phyloP scores from a whole-genome alignment of 2,329 filamentous ascomycete species.

The Ceratocystis harringtonii region DNA sequence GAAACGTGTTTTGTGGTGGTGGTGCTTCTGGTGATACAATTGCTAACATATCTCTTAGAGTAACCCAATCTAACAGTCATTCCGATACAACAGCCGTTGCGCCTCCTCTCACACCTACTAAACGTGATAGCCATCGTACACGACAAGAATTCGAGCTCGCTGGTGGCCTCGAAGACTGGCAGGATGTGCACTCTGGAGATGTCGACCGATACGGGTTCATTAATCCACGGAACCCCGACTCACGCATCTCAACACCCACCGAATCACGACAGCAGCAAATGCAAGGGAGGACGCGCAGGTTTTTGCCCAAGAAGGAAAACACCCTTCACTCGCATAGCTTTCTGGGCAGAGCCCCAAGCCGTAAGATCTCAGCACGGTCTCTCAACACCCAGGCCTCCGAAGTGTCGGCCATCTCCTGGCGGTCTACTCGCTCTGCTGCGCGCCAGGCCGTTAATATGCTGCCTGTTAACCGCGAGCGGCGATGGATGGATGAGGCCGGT shows the following conservation, averaged over 20 bases:
- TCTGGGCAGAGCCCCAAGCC: constrained; percentile 33
- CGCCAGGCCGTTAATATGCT: constrained; percentile 44
- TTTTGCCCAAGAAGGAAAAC: constrained; percentile 26
- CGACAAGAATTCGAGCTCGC: constrained; percentile 35
- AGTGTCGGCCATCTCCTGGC: constrained; percentile 35
- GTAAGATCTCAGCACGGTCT: constrained; percentile 43
- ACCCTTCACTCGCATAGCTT: constrained; percentile 15
- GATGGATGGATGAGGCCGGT: constrained; percentile 49
- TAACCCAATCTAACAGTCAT: constrained; percentile 16
- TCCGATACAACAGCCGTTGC: constrained; percentile 28
- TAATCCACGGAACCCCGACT: constrained; percentile 25
- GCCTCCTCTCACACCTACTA: constrained; percentile 27
- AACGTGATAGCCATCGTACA: constrained; percentile 29
- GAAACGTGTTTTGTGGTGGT: constrained; percentile 2
- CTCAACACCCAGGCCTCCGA: constrained; percentile 43
- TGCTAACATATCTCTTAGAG: constrained; percentile 20
- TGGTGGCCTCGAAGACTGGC: constrained; percentile 51
- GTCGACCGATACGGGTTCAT: constrained; percentile 59
- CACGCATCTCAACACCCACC: constrained; percentile 29
- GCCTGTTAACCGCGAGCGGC: constrained; percentile 45
- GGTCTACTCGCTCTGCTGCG: constrained; percentile 40
- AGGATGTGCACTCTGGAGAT: constrained; percentile 44
- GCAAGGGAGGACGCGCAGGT: constrained; percentile 26
- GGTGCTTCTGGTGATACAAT: neutral
- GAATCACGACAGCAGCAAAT: constrained; percentile 21